Percentiles rank a stretch among this genome's conserved stretches.
phyloP scores from a whole-genome alignment of 805 yeast species.

The Barnettozyma vustinii region DNA sequence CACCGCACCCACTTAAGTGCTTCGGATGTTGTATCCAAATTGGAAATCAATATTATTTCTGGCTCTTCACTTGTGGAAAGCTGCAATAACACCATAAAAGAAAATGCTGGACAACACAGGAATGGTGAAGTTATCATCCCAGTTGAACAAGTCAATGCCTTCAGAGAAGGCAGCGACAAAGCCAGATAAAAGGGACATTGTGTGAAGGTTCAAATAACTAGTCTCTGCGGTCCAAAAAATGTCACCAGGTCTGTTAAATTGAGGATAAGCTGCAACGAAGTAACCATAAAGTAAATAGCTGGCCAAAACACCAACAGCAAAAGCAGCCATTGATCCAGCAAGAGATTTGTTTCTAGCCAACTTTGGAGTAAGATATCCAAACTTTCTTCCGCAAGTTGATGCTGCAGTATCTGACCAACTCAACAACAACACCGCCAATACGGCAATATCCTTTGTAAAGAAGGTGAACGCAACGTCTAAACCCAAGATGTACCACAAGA shows the following conservation, averaged over 20 bases:
- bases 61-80: slow-evolving; percentile 25
- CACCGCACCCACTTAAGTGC: not conserved
- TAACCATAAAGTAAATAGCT: slow-evolving; percentile 67
- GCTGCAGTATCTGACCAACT: slow-evolving; percentile 99
- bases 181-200: slow-evolving; percentile 62
- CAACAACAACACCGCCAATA: slow-evolving; percentile 70
- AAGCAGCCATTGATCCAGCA: slow-evolving; percentile 90
- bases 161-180: slow-evolving; percentile 83
- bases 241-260: slow-evolving; percentile 49
- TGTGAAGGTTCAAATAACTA: slow-evolving; percentile 48
- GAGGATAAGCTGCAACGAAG: slow-evolving; percentile 58
- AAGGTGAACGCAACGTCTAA: slow-evolving; percentile 60
- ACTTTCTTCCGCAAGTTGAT: slow-evolving; percentile 84
- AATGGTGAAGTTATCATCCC: slow-evolving; percentile 93
- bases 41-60: too few species aligned
- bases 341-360: slow-evolving; percentile 70
- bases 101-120: slow-evolving; percentile 79
- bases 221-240: slow-evolving; percentile 62
- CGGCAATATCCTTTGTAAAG: slow-evolving; percentile 75
- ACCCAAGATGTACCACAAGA: slow-evolving; percentile 82
- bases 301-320: slow-evolving; percentile 60
- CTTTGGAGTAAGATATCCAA: slow-evolving; percentile 79
- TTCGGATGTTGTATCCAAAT: not conserved
- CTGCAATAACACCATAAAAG: slow-evolving; percentile 43
- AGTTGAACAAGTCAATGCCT: slow-evolving; percentile 64